A percentile compares a stretch with the other conserved stretches of the same genome.
Evolutionary conservation across 2,329 filamentous ascomycete genomes (phyloP).

Genomic region (Nigrograna mackinnonii): DNA sequence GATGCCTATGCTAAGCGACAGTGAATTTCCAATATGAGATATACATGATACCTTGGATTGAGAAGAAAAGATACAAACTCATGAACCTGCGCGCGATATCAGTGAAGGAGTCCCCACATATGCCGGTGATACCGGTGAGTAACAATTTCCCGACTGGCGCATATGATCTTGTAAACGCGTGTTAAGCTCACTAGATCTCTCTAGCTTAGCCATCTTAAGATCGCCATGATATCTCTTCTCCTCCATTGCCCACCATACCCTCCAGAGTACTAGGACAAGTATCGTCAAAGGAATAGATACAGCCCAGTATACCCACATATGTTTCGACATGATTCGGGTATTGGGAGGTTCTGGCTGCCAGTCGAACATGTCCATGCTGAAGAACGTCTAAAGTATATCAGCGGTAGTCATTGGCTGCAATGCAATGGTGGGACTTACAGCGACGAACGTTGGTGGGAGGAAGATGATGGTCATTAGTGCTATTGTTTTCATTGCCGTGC

Average conservation of each 20-base stretch:
- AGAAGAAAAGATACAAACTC: no score
- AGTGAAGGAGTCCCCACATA: no score
- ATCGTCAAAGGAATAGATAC: slow-evolving; percentile 14
- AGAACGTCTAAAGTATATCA: slow-evolving; percentile 10
- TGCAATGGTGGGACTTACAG: slow-evolving; percentile 2
- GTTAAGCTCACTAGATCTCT: no score
- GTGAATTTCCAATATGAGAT: no score
- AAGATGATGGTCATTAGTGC: slow-evolving; percentile 21
- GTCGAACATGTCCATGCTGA: slow-evolving; percentile 14
- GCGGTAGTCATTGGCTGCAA: neutral
- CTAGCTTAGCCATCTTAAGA: no score
- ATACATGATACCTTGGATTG: no score
- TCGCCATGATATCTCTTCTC: neutral
- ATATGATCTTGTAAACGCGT: no score
- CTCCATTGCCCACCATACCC: slow-evolving; percentile 3
- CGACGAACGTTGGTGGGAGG: slow-evolving; percentile 21
- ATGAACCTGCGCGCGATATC: no score
- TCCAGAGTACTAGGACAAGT: slow-evolving; percentile 14
- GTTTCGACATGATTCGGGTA: slow-evolving; percentile 3
- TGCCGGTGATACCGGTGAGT: no score
- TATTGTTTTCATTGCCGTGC: slow-evolving; percentile 25
- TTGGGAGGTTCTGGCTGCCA: slow-evolving; percentile 7
- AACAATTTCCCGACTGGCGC: no score
- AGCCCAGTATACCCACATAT: slow-evolving; percentile 18
- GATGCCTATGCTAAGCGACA: no score